A percentile compares a stretch with the other conserved stretches of the same genome.
Evolutionary conservation across 2,329 filamentous ascomycete genomes (phyloP).

Genomic region (Microcera coccophila): DNA sequence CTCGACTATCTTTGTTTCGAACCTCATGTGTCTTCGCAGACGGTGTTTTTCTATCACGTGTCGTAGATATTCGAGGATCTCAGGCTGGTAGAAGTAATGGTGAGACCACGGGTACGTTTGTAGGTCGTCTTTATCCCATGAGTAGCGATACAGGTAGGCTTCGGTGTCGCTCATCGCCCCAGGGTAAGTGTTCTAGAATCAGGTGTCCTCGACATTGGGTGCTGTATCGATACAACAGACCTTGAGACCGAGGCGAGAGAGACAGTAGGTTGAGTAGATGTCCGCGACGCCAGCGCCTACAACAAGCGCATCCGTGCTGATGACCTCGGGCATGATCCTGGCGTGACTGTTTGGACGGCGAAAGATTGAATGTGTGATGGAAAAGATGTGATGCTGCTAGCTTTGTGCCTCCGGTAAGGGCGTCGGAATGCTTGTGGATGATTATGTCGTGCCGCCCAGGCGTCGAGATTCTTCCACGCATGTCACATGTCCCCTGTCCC

Average conservation of each 20-base stretch:
- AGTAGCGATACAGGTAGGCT: slow-evolving; percentile 11
- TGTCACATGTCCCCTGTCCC: too few species aligned
- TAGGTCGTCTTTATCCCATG: slow-evolving; percentile 12
- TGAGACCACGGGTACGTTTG: slow-evolving; percentile 7
- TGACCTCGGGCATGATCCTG: too few species aligned
- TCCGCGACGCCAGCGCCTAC: slow-evolving; percentile 8
- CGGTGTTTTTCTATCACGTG: slow-evolving; percentile 8
- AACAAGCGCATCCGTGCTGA: slow-evolving; percentile 5
- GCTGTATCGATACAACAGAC: slow-evolving; percentile 9
- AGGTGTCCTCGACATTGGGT: slow-evolving; percentile 8
- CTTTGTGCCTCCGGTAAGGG: too few species aligned
- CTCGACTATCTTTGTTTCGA: slow-evolving; percentile 34
- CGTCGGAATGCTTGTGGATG: too few species aligned
- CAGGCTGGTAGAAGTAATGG: slow-evolving; percentile 12
- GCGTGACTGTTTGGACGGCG: too few species aligned
- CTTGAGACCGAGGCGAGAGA: slow-evolving; percentile 1
- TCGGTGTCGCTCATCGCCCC: slow-evolving; percentile 14
- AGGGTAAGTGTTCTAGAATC: slow-evolving; percentile 13
- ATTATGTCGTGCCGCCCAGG: too few species aligned
- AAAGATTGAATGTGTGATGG: too few species aligned
- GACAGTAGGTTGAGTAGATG: slow-evolving; percentile 8
- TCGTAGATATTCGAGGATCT: slow-evolving; percentile 10
- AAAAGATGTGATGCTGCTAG: too few species aligned
- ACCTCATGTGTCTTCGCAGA: slow-evolving; percentile 35
- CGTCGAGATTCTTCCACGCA: too few species aligned